Evolutionary conservation across 805 yeast genomes (phyloP).

Genomic region (Saturnispora mendoncae): DNA sequence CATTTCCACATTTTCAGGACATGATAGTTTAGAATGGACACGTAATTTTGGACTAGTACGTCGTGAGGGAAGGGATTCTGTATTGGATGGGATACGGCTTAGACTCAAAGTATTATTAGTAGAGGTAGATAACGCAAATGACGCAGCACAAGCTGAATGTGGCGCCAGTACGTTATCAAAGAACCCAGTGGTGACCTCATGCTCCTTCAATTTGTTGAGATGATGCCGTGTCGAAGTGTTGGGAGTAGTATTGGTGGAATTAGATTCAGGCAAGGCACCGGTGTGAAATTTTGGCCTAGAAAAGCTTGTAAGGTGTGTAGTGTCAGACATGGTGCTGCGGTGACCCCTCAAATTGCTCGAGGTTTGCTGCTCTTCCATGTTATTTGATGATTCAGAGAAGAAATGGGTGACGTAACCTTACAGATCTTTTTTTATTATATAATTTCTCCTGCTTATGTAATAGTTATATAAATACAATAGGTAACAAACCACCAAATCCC

Average conservation of each 20-base stretch:
- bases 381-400: background rate
- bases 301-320: background rate
- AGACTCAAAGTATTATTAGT: background rate
- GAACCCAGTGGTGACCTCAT: conserved; percentile 2
- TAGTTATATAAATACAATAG: too few relatives aligned
- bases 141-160: background rate
- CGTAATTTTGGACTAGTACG: conserved; percentile 1
- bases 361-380: background rate
- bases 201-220: conserved; percentile 5
- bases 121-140: background rate
- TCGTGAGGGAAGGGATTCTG: background rate
- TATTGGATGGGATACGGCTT: background rate
- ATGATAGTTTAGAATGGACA: background rate
- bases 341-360: conserved; percentile 1
- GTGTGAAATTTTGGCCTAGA: background rate
- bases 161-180: background rate
- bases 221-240: conserved; percentile 3
- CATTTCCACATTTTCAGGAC: background rate
- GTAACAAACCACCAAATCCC: too few relatives aligned
- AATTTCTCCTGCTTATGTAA: too few relatives aligned
- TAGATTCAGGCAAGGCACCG: background rate
- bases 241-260: background rate
- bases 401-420: conserved; percentile 8
- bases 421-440: too few relatives aligned
- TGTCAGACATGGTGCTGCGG: conserved; percentile 4